Conservation (phyloP, 495 filamentous ascomycete genomes). For the Umbilicaria muhlenbergii region DNA sequence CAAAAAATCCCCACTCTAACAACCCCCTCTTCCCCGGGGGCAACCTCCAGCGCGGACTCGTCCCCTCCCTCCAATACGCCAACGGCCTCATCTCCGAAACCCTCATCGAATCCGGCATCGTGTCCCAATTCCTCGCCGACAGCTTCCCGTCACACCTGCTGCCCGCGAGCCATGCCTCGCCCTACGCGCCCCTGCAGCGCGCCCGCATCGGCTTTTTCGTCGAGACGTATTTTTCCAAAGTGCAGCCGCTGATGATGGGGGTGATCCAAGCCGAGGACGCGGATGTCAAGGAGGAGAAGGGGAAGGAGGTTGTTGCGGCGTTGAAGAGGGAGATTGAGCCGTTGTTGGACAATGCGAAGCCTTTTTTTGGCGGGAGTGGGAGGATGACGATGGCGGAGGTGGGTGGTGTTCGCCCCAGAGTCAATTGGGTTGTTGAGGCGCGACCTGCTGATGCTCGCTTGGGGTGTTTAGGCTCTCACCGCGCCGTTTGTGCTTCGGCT, state of each 20-base stretch:
- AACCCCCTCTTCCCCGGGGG: too few relatives aligned
- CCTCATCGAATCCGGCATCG: constrained; percentile 58
- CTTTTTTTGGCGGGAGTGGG: constrained; percentile 70
- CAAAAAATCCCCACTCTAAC: not conserved
- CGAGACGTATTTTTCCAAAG: constrained; percentile 56
- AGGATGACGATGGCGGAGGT: constrained; percentile 70
- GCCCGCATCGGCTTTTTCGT: constrained; percentile 62
- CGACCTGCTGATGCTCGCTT: not conserved
- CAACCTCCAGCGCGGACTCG: constrained; percentile 53
- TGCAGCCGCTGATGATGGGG: constrained; percentile 28
- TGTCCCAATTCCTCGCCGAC: constrained; percentile 61
- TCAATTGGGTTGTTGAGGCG: not conserved
- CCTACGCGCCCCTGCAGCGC: constrained; percentile 33
- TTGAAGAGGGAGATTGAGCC: constrained; percentile 65
- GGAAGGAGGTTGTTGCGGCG: constrained; percentile 26
- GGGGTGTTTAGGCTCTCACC: constrained; percentile 2
- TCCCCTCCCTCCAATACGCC: constrained; percentile 57
- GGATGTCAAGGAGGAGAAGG: constrained; percentile 22
- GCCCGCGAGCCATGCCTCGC: constrained; percentile 18
- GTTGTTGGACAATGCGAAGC: constrained; percentile 44
- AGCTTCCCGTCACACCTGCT: constrained; percentile 33
- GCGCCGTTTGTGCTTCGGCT: constrained; percentile 8
- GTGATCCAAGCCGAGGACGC: constrained; percentile 23
- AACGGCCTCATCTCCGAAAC: constrained; percentile 34
- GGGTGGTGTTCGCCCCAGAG: constrained; percentile 16